These are phyloP conservation scores for Podospora anserina DNA, from an alignment of 495 filamentous ascomycete species.

Conservation along the genomic window DNA sequence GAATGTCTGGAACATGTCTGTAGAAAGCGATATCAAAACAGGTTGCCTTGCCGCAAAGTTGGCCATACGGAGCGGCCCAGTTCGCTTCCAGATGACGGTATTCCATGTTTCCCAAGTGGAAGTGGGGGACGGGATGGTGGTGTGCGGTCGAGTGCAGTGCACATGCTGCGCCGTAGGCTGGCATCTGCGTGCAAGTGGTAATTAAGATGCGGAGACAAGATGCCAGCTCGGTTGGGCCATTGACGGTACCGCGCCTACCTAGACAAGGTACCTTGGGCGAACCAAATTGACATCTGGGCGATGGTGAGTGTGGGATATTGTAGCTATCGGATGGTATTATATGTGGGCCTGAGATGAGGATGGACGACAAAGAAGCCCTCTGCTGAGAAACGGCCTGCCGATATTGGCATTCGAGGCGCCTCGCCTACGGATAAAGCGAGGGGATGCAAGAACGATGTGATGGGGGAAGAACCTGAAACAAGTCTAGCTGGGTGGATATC, in stretches of 20 bases:
- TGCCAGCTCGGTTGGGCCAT: background rate
- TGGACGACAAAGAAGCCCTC: background rate
- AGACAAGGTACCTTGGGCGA: too few relatives aligned
- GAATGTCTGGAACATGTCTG: background rate
- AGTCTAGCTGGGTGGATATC: constrained; percentile 21
- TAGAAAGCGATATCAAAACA: background rate
- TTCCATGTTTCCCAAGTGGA: background rate
- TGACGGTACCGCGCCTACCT: background rate
- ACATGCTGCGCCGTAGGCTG: too few relatives aligned
- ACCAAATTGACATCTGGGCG: background rate
- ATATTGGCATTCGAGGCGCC: background rate
- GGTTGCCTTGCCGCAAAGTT: constrained; percentile 3
- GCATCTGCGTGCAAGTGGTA: background rate
- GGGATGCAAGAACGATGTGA: background rate
- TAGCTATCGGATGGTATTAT: background rate
- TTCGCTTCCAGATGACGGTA: background rate
- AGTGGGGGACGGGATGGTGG: background rate
- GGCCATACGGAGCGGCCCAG: background rate
- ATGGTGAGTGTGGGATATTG: background rate
- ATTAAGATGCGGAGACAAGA: background rate
- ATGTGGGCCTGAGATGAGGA: background rate
- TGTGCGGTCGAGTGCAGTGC: too few relatives aligned
- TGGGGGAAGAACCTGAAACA: constrained; percentile 17
- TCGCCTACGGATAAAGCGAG: background rate
- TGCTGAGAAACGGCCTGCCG: constrained; percentile 5